Evolutionary conservation across 2,329 filamentous ascomycete genomes (phyloP).

Genomic region (Phyllosticta paracitricarpa): DNA sequence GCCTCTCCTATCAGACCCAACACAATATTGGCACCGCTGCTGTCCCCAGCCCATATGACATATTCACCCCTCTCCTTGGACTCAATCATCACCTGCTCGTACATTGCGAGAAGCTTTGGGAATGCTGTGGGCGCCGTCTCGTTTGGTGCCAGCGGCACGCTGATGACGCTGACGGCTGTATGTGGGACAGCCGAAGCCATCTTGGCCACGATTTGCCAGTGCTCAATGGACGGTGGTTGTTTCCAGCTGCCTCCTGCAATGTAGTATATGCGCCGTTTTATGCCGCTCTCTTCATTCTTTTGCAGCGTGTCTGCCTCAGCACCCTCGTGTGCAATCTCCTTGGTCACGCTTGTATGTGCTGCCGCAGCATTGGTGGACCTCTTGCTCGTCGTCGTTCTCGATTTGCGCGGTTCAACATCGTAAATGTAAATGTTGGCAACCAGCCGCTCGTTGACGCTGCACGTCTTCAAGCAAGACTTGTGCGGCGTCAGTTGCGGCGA

Average conservation of each 20-base stretch:
- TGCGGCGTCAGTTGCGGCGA: slow-evolving; percentile 31
- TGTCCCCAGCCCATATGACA: slow-evolving; percentile 45
- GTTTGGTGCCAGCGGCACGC: slow-evolving; percentile 45
- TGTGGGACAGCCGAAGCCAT: slow-evolving; percentile 33
- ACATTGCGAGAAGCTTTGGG: slow-evolving; percentile 38
- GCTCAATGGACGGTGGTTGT: slow-evolving; percentile 38
- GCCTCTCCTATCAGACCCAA: slow-evolving; percentile 32
- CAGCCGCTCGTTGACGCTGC: slow-evolving; percentile 30
- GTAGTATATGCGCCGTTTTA: slow-evolving; percentile 38
- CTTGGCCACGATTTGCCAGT: slow-evolving; percentile 43
- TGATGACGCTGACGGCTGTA: slow-evolving; percentile 38
- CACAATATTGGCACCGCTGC: slow-evolving; percentile 45
- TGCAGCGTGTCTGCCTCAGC: not conserved
- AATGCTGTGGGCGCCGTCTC: slow-evolving; percentile 41
- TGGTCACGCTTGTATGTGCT: not conserved
- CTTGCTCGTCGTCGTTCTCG: slow-evolving; percentile 2
- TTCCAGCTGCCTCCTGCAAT: slow-evolving; percentile 50
- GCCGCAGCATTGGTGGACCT: slow-evolving; percentile 6
- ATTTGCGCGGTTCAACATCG: slow-evolving; percentile 26
- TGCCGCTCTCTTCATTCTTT: slow-evolving; percentile 3
- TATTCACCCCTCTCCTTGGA: slow-evolving; percentile 30
- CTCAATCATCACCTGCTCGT: slow-evolving; percentile 32
- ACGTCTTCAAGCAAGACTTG: slow-evolving; percentile 22
- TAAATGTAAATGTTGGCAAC: slow-evolving; percentile 38
- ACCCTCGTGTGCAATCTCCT: slow-evolving; percentile 3